Base-by-base conservation (phyloP, 306 rosid genomes). In the Herpetospermum pedunculosum region DNA sequence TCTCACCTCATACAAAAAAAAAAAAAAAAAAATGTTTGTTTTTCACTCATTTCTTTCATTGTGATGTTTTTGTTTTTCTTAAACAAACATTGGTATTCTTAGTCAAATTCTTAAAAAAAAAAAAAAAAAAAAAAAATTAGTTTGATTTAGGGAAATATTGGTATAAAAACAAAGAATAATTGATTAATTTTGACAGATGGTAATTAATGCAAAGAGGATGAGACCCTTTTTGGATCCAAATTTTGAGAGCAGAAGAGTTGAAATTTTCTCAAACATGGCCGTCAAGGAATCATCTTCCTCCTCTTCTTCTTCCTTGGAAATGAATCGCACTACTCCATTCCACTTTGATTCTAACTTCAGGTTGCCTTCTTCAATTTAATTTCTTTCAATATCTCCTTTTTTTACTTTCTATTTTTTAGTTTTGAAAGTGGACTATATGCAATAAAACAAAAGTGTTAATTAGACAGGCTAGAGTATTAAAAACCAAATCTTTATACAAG, bases 141-240 rank as follows among this genome's bases (percentile, higher is more conserved):
- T n/a, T n/a, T n/a, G n/a, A n/a, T n/a, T n/a, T n/a, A n/a, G n/a
- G n/a, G n/a, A n/a, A n/a, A n/a, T n/a, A n/a, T n/a, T n/a, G n/a
- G n/a, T n/a, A n/a, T n/a, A n/a, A n/a, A n/a, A n/a, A n/a, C n/a
- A n/a, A n/a, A n/a, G n/a, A n/a, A n/a, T n/a, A n/a, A n/a, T n/a
- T n/a, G n/a, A n/a, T n/a, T n/a, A n/a, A n/a, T n/a, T n/a, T n/a
- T 64, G 9, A 64, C 71, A 64, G 71, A 64, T 64, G 30, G 49
- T 37, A 4, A 50, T 32, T 32, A 49, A 4, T 64, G 71, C 16
- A 21, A 64, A 64, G n/a, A 67, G 73, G 35, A 6, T 3, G 10
- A 41, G 35, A 67, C 5, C 35, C 34, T 21, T 67, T 14, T 5
- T 40, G 52, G 52, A 37, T 2, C 8, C 44, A 62, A 62, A 62